Base-by-base conservation (phyloP, 208 protist species). In the Phytomonas serpens region DNA sequence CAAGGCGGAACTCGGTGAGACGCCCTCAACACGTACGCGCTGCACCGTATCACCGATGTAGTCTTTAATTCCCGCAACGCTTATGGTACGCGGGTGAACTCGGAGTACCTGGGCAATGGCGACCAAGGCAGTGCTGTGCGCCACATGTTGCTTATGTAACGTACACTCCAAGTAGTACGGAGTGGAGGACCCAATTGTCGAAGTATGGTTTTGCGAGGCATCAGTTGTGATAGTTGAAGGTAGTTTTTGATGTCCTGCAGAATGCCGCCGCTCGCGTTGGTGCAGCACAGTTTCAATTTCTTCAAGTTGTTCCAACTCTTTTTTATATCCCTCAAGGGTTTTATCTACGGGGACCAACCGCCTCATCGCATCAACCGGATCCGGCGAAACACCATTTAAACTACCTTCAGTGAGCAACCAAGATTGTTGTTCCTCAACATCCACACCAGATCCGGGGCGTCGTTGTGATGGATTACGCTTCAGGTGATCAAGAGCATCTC, bases 21-120 rank as follows among this genome's bases (percentile, higher is more conserved):
- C 84, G n/a, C 86, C 78, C 57, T 90, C 74, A 4, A 95, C 62
- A 2, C 88, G 77, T 36, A 95, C 81, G 14, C 86, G 84, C 77
- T 95, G 90, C 64, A 93, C 81, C 0, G 90, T 95, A 71, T 95
- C 90, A 5, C 90, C 90, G 72, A 93, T 82, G 76, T 84, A 95
- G 71, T 95, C 90, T 74, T 95, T 95, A 52, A 95, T 95, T 32
- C 90, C 90, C 14, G 88, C 79, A 7, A 91, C 82, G 32, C 82
- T 90, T 75, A 95, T 90, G 61, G 77, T 80, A 52, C 76, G 68
- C n/a, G 87, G 90, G 74, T 95, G 90, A 36, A 93, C 77, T 69
- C 85, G 87, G 32, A 95, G 83, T 7, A 78, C 84, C 61, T 93
- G 84, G 6, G 86, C 77, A 52, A 95, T 81, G 65, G 72, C 71